These are phyloP conservation scores for Alternaria sp. DNA, from an alignment of 2,329 filamentous ascomycete genomes.

Conservation along the genomic window DNA sequence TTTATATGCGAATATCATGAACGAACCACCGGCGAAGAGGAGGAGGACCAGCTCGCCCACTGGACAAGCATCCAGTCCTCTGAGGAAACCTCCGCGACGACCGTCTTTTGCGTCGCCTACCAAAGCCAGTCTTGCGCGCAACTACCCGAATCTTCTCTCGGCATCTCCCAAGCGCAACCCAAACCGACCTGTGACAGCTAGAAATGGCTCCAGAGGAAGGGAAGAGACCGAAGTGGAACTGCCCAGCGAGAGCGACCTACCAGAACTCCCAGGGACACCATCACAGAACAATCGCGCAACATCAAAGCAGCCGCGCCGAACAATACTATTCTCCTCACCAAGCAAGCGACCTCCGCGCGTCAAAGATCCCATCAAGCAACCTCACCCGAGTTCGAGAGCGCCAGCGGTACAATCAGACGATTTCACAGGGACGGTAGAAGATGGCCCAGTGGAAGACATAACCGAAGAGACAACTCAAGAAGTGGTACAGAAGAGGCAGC, in stretches of 20 bases:
- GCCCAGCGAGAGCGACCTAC: constrained; percentile 10
- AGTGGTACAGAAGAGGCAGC: constrained; percentile 7
- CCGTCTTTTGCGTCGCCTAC: constrained; percentile 50
- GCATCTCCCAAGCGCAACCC: constrained; percentile 7
- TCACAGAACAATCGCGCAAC: constrained; percentile 18
- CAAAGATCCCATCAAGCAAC: constrained; percentile 20
- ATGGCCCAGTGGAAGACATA: constrained; percentile 4
- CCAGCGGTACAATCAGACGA: constrained; percentile 20
- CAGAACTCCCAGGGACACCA: constrained; percentile 31
- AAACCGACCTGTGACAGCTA: constrained; percentile 18
- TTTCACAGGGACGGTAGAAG: constrained; percentile 15
- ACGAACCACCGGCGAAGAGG: constrained; percentile 44
- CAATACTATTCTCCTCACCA: constrained; percentile 39
- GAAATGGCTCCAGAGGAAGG: constrained; percentile 5
- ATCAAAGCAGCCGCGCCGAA: constrained; percentile 30
- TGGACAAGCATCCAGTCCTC: constrained; percentile 30
- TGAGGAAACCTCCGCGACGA: constrained; percentile 42
- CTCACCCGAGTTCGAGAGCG: constrained; percentile 22
- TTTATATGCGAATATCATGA: constrained; percentile 25
- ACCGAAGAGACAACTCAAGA: not conserved
- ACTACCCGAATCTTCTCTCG: constrained; percentile 41
- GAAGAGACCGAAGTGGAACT: constrained; percentile 9
- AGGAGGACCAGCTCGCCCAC: constrained; percentile 42
- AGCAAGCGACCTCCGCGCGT: constrained; percentile 37
- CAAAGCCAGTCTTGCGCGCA: constrained; percentile 49